Evolutionary conservation across 805 yeast species (phyloP), one percentile per base, ranked within the genome.

Genomic region (Metschnikowia gelsemii): DNA sequence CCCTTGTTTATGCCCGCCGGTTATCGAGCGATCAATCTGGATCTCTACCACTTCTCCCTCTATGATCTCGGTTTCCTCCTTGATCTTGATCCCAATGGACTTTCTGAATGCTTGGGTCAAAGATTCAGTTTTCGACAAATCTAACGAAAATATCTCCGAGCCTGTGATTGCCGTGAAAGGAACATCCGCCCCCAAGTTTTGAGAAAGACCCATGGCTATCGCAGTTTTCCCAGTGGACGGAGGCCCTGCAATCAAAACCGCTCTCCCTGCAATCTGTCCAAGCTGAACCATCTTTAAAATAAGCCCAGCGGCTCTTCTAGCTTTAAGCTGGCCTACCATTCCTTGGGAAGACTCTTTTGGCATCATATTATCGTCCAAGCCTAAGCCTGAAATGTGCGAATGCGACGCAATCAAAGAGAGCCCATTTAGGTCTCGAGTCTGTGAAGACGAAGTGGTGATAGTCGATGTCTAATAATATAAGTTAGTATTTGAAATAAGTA

Each of bases 181-280:
- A 45, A 93, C 97, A 49, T 82, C 88, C 11, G 69, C 57, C 23
- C 86, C 86, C 52, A 85, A 70, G 38, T 79, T 81, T 59, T 84
- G 90, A 2, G 89, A 76, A 29, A 85, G 73, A 13, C 97, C 99
- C 84, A 89, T 85, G 11, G 99, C 99, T 55, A 93, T 79, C 27
- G 99, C 99, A 3, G 99, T 93, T 64, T 93, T 93, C 65, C 99
- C 99, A 0, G 99, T 93, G 11, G 96, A 87, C 21, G 99, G 99
- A 8, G 98, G 98, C 29, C 99, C 99, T 0, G 99, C 98, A 46
- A 93, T 75, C 49, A 93, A 68, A 16, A 90, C 93, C 1, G 98
- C 97, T 52, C 97, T 79, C 20, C 99, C 99, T 17, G 98, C 96
- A 65, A 93, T 91, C 51, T 87, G 81, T 38, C 96, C 96, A 24